Base-by-base conservation (phyloP, 371 early-diverging fungal species). In the Funneliformis caledonium region DNA sequence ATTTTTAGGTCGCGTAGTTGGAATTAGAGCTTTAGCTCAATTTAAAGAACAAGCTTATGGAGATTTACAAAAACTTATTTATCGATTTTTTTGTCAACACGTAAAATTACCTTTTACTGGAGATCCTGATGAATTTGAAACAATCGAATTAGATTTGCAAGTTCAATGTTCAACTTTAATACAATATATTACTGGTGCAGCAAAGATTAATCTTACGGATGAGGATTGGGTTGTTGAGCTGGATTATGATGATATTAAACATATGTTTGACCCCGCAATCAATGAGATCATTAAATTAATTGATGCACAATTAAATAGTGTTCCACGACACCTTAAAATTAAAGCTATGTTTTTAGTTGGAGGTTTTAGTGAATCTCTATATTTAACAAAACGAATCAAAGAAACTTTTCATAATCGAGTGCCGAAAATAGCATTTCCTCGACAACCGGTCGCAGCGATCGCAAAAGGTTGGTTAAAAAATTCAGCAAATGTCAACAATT, bases 301-400 rank as follows among this genome's bases (percentile, higher is more conserved):
- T 12, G 37, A 33, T 6, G 50, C 68, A 50, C 78, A 78, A 19
- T 56, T 78, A 2, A 37, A 85, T 84, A 48, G 85, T 85, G 33
- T 76, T 61, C 76, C 37, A 5, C 76, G 19, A 2, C 9, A 83
- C 26, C 26, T 26, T 83, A 65, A 82, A 84, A n/a, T 45, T 76
- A 74, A 81, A 16, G 84, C 87, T 16, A 85, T 88, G 70, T 89
- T 88, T 79, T 70, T 89, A 78, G 88, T 88, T 16, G 90, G 90
- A 37, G 90, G 90, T 10, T 88, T 89, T 78, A 88, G 88, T 26
- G 85, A 87, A 56, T 89, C 90, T 0, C 81, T 83, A 4, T 88
- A 70, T 22, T 11, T 70, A 16, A 19, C n/a, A 22, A 42, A 22
- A 12, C 67, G 84, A 33, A 81, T 83, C 42, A 82, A 75, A 75